A percentile compares a stretch with the other conserved stretches of the same genome.
Evolutionary conservation across 768 basidiomycete genomes (phyloP).

Genomic region (Tylopilus sp.): DNA sequence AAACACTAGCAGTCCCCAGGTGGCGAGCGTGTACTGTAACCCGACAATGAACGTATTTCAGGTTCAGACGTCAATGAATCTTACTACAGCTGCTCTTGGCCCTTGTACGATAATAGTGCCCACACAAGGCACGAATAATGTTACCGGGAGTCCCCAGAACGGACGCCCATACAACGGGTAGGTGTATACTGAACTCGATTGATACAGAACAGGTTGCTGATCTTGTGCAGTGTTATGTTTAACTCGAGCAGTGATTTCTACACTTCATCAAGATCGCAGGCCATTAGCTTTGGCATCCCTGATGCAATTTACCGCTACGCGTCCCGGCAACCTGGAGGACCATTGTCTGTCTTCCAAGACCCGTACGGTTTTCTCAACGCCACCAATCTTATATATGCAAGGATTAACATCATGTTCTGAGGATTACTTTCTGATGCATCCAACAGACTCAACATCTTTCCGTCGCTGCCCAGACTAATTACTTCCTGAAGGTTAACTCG

Average conservation of each 20-base stretch:
- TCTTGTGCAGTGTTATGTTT: slow-evolving; percentile 39
- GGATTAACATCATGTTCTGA: neutral
- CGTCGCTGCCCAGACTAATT: slow-evolving; percentile 53
- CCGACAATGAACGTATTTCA: slow-evolving; percentile 46
- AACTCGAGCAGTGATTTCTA: slow-evolving; percentile 39
- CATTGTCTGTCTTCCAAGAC: slow-evolving; percentile 44
- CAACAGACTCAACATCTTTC: slow-evolving; percentile 57
- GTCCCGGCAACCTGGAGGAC: slow-evolving; percentile 37
- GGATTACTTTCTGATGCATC: neutral
- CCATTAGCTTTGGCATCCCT: slow-evolving; percentile 52
- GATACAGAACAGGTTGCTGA: neutral
- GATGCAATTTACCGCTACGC: slow-evolving; percentile 59
- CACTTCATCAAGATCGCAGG: slow-evolving; percentile 47
- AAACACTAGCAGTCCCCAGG: slow-evolving; percentile 35
- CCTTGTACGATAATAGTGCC: slow-evolving; percentile 33
- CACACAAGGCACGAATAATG: slow-evolving; percentile 44
- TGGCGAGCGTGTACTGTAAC: slow-evolving; percentile 53
- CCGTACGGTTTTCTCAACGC: slow-evolving; percentile 50
- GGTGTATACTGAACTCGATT: slow-evolving; percentile 6
- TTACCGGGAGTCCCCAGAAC: slow-evolving; percentile 43
- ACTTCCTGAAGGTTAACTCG: slow-evolving; percentile 45
- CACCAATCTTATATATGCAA: slow-evolving; percentile 40
- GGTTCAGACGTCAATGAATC: slow-evolving; percentile 41
- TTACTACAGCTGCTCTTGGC: slow-evolving; percentile 42
- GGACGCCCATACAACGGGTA: slow-evolving; percentile 62